These are phyloP conservation scores for Fragaria iinumae DNA, from an alignment of 306 rosid genomes.

Conservation along the genomic window DNA sequence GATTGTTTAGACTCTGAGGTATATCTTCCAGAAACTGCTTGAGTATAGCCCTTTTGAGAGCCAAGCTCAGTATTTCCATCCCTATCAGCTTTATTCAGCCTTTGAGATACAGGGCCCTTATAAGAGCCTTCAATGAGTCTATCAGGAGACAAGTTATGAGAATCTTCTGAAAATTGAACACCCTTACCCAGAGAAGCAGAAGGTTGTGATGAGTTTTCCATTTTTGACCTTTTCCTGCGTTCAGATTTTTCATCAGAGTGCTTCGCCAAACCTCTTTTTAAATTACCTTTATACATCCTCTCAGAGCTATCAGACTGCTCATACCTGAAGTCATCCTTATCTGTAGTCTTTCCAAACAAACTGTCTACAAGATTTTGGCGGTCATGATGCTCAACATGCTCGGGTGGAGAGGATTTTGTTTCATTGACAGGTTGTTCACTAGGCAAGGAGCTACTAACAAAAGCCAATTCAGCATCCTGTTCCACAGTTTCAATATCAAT, in stretches of 20 bases:
- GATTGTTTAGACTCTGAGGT: slow-evolving; percentile 57
- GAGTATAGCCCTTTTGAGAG: slow-evolving; percentile 54
- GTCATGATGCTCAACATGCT: slow-evolving; percentile 53
- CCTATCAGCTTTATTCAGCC: slow-evolving; percentile 50
- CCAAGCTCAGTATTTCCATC: slow-evolving; percentile 52
- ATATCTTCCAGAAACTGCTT: slow-evolving; percentile 52
- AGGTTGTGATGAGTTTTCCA: slow-evolving; percentile 38
- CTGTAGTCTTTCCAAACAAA: slow-evolving; percentile 58
- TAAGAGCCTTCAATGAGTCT: slow-evolving; percentile 51
- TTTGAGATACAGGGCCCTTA: slow-evolving; percentile 44
- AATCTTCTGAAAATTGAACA: slow-evolving; percentile 42
- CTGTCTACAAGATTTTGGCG: slow-evolving; percentile 59
- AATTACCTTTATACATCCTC: slow-evolving; percentile 56
- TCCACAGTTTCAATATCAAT: slow-evolving; percentile 74
- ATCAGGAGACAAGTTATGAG: slow-evolving; percentile 49
- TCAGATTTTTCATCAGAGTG: slow-evolving; percentile 49
- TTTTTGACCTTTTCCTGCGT: slow-evolving; percentile 55
- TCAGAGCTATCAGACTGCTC: slow-evolving; percentile 74
- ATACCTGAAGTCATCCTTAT: slow-evolving; percentile 47
- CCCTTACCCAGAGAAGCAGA: slow-evolving; percentile 51
- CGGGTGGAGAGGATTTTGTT: slow-evolving; percentile 43
- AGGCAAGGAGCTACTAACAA: slow-evolving; percentile 27
- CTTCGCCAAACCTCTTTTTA: slow-evolving; percentile 55
- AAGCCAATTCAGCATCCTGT: slow-evolving; percentile 45
- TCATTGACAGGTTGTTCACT: slow-evolving; percentile 42